Evolutionary conservation across 2,329 filamentous ascomycete species (phyloP), one percentile per base, ranked within the genome.

Genomic region (Penicillium decumbens): DNA sequence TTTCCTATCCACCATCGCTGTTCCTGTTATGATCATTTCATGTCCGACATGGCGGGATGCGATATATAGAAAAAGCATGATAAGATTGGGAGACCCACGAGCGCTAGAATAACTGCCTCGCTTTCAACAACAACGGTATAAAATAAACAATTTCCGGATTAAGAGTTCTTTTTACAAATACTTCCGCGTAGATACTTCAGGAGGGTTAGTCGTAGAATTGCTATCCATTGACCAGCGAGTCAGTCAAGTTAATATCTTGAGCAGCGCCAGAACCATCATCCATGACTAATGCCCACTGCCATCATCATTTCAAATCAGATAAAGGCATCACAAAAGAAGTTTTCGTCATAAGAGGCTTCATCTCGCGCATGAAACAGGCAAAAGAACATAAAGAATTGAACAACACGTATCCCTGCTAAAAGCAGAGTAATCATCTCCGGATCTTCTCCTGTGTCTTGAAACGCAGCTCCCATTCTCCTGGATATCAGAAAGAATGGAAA

Each of bases 111-210:
- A 49, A 52, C 24, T 41, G 41, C 44, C 47, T 37, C 24, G 62
- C 69, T 64, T 61, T 68, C 65, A 66, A 66, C 65, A 66, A 66
- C 65, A 65, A 69, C 67, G 65, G 66, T 50, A 49, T 59, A 56
- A 64, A 61, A 41, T 18, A 47, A 39, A 47, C 27, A 10, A 37
- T 20, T 20, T 23, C 18, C 4, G 15, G 33, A 37, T 9, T 20
- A 12, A 9, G 15, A 20, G 5, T 9, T 35, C n/a, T 15, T 33
- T 33, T 15, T 18, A 20, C n/a, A 3, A 18, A 18, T 9, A 18
- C n/a, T 35, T 18, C 6, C 3, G 15, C 28, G 4, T 29, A 9
- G 15, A 18, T 18, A 35, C n/a, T 35, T 18, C 13, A n/a, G 13
- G 18, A 37, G 18, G 25, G 6, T 12, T 37, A 18, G 39, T 50